phyloP scores from a whole-genome alignment of 2,329 filamentous ascomycete species.

The Drechslerella dactyloides region DNA sequence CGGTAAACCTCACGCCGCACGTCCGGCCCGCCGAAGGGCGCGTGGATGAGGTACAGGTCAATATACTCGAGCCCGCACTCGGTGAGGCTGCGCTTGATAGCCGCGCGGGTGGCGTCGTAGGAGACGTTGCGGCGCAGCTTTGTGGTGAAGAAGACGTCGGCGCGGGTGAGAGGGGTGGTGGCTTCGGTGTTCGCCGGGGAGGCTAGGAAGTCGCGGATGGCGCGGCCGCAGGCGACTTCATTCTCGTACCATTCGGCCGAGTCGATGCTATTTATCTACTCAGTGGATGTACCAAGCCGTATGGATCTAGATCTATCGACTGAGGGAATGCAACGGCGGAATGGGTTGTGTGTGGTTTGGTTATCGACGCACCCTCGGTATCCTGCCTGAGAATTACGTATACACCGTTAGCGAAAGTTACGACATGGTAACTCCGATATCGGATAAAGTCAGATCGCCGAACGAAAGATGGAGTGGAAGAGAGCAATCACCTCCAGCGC shows the following conservation, averaged over 20 bases:
- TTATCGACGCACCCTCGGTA: conserved; percentile 46
- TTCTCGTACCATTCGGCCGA: conserved; percentile 73
- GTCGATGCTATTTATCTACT: conserved; percentile 60
- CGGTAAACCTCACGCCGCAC: conserved; percentile 75
- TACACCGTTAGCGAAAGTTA: neutral
- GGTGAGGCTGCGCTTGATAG: conserved; percentile 70
- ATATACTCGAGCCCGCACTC: conserved; percentile 74
- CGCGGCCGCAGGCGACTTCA: conserved; percentile 71
- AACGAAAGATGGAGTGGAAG: conserved; percentile 56
- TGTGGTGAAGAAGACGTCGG: conserved; percentile 79
- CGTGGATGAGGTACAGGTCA: conserved; percentile 80
- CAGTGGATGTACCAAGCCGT: conserved; percentile 7
- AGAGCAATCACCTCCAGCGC: conserved; percentile 61
- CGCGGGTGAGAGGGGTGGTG: conserved; percentile 62
- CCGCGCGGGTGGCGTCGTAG: conserved; percentile 71
- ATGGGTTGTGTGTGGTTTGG: neutral
- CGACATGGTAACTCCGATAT: conserved; percentile 8
- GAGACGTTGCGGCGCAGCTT: conserved; percentile 73
- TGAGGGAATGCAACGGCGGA: neutral
- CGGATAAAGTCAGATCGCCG: too few relatives aligned
- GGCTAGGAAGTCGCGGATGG: conserved; percentile 67
- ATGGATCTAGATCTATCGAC: too few relatives aligned
- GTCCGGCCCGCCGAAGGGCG: conserved; percentile 74
- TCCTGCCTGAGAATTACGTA: conserved; percentile 23
- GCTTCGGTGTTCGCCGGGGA: conserved; percentile 59